A percentile compares a stretch with the other conserved stretches of the same genome.
phyloP scores from a whole-genome alignment of 352 stramenopile genomes.

The Phytophthora constricta region DNA sequence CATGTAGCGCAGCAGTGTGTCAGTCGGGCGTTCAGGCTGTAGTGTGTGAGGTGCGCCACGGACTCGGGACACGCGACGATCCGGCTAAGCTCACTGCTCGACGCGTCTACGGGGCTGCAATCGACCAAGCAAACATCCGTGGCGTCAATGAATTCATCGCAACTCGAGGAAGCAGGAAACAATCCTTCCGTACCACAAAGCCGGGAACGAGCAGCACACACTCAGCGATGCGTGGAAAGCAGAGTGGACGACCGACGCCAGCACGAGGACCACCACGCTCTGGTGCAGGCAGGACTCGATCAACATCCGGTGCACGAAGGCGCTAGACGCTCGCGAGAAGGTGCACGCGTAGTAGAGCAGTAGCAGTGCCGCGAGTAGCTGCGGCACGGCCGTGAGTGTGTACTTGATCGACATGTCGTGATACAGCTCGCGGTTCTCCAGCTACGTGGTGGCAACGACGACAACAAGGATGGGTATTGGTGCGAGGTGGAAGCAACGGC shows the following conservation, averaged over 20 bases:
- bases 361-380: slow-evolving; percentile 47
- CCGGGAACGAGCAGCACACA: slow-evolving; percentile 61
- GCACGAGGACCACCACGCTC: slow-evolving; percentile 41
- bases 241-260: slow-evolving; percentile 51
- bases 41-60: slow-evolving; percentile 37
- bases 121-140: slow-evolving; percentile 1
- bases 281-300: slow-evolving; percentile 64
- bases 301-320: slow-evolving; percentile 57
- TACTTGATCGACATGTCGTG: slow-evolving; percentile 66
- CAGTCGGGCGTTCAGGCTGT: slow-evolving; percentile 46
- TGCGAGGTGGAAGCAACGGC: not conserved
- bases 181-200: slow-evolving; percentile 43
- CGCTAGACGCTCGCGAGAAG: slow-evolving; percentile 47
- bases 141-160: not conserved
- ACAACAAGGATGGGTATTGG: not conserved
- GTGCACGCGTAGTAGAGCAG: slow-evolving; percentile 74
- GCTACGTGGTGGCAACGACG: slow-evolving; percentile 17
- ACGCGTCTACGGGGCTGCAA: slow-evolving; percentile 47
- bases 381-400: slow-evolving; percentile 54
- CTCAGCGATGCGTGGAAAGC: slow-evolving; percentile 53
- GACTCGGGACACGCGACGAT: slow-evolving; percentile 51
- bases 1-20: slow-evolving; percentile 55
- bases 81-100: slow-evolving; percentile 36
- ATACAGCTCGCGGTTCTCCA: slow-evolving; percentile 41
- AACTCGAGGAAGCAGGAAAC: not conserved